Conservation (phyloP, 352 stramenopile species). For the Phytophthora fragariae region DNA sequence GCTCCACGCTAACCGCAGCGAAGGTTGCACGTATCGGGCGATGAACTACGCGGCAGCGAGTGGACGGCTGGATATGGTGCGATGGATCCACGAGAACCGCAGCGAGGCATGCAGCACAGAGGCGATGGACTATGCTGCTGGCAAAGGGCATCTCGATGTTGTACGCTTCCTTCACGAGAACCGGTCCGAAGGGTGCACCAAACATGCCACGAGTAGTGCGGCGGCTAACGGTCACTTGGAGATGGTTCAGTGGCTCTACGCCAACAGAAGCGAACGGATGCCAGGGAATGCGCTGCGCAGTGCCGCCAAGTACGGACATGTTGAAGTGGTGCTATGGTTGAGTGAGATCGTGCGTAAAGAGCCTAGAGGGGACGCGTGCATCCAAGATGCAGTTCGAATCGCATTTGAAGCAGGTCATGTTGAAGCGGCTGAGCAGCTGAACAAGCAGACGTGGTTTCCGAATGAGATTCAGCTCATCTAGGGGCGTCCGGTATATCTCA, state of each 20-base stretch:
- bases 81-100: conserved; percentile 21
- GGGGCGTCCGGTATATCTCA: too few relatives aligned
- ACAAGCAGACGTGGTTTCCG: not conserved
- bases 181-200: conserved; percentile 23
- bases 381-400: conserved; percentile 15
- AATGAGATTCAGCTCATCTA: not conserved
- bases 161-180: conserved; percentile 28
- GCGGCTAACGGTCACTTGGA: conserved; percentile 27
- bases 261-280: conserved; percentile 19
- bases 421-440: conserved; percentile 15
- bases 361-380: conserved; percentile 12
- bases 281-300: conserved; percentile 11
- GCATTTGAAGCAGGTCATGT: conserved; percentile 10
- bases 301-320: conserved; percentile 25
- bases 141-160: conserved; percentile 20
- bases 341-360: conserved; percentile 13
- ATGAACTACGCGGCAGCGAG: conserved; percentile 30
- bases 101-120: conserved; percentile 17
- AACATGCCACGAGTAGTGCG: conserved; percentile 22
- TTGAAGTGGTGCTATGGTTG: conserved; percentile 21
- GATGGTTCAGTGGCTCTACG: conserved; percentile 25
- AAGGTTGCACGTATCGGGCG: conserved; percentile 26
- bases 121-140: conserved; percentile 31
- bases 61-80: conserved; percentile 20
- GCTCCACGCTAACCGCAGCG: conserved; percentile 20